These are phyloP conservation scores for Mortierella sp. DNA, from an alignment of 371 early-diverging fungal genomes.

Conservation along the genomic window DNA sequence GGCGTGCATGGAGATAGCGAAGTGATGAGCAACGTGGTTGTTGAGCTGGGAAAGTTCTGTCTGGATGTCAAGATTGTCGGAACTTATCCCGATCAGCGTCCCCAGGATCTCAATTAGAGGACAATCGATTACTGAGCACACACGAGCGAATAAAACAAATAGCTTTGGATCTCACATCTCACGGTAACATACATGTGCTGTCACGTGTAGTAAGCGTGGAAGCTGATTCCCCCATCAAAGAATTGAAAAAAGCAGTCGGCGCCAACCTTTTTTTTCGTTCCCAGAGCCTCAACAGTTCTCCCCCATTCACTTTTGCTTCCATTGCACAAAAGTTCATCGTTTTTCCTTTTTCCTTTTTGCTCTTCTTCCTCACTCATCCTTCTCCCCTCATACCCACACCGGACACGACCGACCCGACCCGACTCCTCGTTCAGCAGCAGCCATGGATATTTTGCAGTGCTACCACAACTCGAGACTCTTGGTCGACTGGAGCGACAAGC, in stretches of 20 bases:
- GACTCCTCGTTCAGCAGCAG: not conserved
- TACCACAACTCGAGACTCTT: conserved; percentile 25
- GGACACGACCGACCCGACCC: not conserved
- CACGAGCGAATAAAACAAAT: not conserved
- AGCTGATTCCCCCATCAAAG: conserved; percentile 9
- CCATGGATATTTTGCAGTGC: conserved; percentile 46
- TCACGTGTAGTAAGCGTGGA: not conserved
- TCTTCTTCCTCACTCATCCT: not conserved
- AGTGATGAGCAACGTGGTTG: conserved; percentile 71
- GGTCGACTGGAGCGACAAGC: conserved; percentile 74
- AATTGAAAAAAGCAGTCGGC: conserved; percentile 11
- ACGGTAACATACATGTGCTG: not conserved
- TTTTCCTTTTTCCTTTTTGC: not conserved
- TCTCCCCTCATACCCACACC: not conserved
- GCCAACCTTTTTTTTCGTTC: not conserved
- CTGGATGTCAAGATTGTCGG: conserved; percentile 85
- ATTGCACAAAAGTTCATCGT: not conserved
- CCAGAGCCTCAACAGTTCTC: not conserved
- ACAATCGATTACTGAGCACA: not conserved
- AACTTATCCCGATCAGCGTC: conserved; percentile 84
- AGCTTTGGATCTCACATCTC: not conserved
- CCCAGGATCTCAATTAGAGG: conserved; percentile 39
- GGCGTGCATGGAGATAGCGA: conserved; percentile 83
- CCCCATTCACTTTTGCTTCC: not conserved
- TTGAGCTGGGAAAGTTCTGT: conserved; percentile 78